A percentile compares a stretch with the other conserved stretches of the same genome.
Evolutionary conservation across 768 basidiomycete genomes (phyloP).

Genomic region (Xerocomellus chrysenteron): DNA sequence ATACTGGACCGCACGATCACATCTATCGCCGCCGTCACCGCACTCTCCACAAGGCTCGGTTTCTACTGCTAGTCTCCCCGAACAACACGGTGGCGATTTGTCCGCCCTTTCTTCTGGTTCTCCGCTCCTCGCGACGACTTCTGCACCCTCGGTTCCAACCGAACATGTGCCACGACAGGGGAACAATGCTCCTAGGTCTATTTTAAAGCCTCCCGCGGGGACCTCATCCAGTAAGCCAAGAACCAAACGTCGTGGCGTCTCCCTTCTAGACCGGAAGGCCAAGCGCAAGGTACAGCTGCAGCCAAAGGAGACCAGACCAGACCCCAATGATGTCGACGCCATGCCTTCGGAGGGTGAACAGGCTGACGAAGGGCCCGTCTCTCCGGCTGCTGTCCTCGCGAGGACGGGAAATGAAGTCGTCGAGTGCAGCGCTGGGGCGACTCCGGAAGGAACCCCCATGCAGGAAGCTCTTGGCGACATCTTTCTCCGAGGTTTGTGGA

Average conservation of each 20-base stretch:
- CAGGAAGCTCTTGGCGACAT: conserved; percentile 47
- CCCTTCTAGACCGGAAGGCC: conserved; percentile 11
- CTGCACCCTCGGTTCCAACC: conserved; percentile 10
- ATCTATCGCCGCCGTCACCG: conserved; percentile 13
- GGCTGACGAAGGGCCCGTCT: conserved; percentile 39
- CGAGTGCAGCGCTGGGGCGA: conserved; percentile 66
- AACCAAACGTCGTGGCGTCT: conserved; percentile 11
- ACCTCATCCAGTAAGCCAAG: conserved; percentile 4
- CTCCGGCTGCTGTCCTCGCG: conserved; percentile 66
- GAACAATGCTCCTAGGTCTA: conserved; percentile 19
- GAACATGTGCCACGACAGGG: conserved; percentile 7
- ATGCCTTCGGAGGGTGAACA: conserved; percentile 1
- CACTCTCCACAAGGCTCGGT: conserved; percentile 6
- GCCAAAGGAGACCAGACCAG: conserved; percentile 23
- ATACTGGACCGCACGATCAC: conserved; percentile 22
- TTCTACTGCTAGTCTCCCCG: conserved; percentile 17
- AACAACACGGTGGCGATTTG: conserved; percentile 7
- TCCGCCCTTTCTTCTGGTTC: conserved; percentile 25
- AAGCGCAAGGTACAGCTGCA: conserved; percentile 8
- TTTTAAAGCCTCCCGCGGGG: conserved; percentile 20
- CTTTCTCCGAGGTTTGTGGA: conserved; percentile 67
- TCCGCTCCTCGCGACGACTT: conserved; percentile 18
- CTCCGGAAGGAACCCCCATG: conserved; percentile 25
- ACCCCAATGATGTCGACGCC: conserved; percentile 20
- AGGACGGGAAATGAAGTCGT: conserved; percentile 55